Percentiles rank a stretch among this genome's conserved stretches.
Conservation (phyloP, 2,329 filamentous ascomycete species). For the Leptographium galeiforme region DNA sequence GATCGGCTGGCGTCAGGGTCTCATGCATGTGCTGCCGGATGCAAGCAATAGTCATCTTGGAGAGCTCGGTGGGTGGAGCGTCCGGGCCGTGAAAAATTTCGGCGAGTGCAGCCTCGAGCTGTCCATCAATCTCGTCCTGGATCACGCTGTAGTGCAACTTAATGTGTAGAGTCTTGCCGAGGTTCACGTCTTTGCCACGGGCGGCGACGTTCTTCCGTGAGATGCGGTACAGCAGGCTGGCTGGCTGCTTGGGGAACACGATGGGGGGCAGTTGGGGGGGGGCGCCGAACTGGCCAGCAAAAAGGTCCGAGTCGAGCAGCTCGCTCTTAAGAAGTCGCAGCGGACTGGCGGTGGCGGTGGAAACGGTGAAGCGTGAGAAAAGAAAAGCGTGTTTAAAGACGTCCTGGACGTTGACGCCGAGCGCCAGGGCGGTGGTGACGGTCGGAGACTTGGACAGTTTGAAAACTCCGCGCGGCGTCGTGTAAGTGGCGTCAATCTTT, state of each 20-base stretch:
- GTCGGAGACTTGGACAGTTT: constrained; percentile 47
- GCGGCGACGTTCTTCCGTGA: constrained; percentile 32
- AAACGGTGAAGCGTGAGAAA: constrained; percentile 84
- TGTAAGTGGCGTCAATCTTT: constrained; percentile 64
- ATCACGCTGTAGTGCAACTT: constrained; percentile 64
- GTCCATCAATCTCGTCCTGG: constrained; percentile 54
- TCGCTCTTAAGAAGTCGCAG: constrained; percentile 59
- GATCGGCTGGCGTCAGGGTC: constrained; percentile 32
- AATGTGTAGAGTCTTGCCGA: constrained; percentile 44
- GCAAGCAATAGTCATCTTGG: constrained; percentile 14
- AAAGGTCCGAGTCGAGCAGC: constrained; percentile 57
- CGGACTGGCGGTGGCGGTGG: constrained; percentile 63
- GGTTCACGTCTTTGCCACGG: constrained; percentile 17
- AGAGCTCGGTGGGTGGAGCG: constrained; percentile 9
- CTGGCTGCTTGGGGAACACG: constrained; percentile 70
- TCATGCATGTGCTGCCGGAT: constrained; percentile 30
- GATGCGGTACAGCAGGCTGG: constrained; percentile 70
- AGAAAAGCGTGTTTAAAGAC: constrained; percentile 74
- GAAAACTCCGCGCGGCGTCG: constrained; percentile 52
- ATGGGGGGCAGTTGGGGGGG: constrained; percentile 39
- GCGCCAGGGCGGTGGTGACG: constrained; percentile 60
- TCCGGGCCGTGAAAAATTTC: constrained; percentile 20
- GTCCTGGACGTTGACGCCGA: constrained; percentile 95
- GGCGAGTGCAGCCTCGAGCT: constrained; percentile 31
- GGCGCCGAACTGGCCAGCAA: constrained; percentile 48